phyloP scores from a whole-genome alignment of 768 basidiomycete genomes.

The Mycena albidolilacea region DNA sequence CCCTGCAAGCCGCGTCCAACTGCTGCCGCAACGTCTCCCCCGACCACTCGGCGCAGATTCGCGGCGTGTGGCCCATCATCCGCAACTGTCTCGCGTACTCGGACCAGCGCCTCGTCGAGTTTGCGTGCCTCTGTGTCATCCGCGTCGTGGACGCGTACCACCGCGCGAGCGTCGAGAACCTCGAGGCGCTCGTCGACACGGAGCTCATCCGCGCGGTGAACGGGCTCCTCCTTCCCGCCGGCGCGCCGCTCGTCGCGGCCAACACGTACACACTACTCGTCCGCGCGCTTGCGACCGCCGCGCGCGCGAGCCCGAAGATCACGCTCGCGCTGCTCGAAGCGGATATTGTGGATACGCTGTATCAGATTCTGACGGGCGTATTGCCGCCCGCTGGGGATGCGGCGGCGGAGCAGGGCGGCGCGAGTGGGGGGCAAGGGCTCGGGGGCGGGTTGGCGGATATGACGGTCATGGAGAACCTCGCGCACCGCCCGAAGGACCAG shows the following conservation, averaged over 20 bases:
- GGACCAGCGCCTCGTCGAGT: slow-evolving; percentile 98
- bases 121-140: slow-evolving; percentile 94
- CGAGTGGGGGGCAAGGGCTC: slow-evolving; percentile 78
- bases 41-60: slow-evolving; percentile 92
- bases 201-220: slow-evolving; percentile 89
- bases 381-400: slow-evolving; percentile 75
- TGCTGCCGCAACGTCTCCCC: slow-evolving; percentile 94
- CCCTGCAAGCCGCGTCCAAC: slow-evolving; percentile 95
- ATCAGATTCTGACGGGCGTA: slow-evolving; percentile 96
- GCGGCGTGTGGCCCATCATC: slow-evolving; percentile 92
- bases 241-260: slow-evolving; percentile 86
- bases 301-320: slow-evolving; percentile 90
- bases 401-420: slow-evolving; percentile 74
- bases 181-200: slow-evolving; percentile 88
- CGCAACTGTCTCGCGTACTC: slow-evolving; percentile 92
- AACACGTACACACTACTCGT: slow-evolving; percentile 92
- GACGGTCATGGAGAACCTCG: slow-evolving; percentile 98
- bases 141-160: slow-evolving; percentile 94
- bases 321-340: slow-evolving; percentile 90
- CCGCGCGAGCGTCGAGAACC: slow-evolving; percentile 85
- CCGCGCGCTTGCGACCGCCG: slow-evolving; percentile 89
- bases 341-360: slow-evolving; percentile 92
- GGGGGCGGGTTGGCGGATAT: slow-evolving; percentile 94
- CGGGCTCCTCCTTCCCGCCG: slow-evolving; percentile 86
- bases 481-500: slow-evolving; percentile 97